These are phyloP conservation scores for Prunus persica DNA, from an alignment of 306 rosid species.

Conservation along the genomic window DNA sequence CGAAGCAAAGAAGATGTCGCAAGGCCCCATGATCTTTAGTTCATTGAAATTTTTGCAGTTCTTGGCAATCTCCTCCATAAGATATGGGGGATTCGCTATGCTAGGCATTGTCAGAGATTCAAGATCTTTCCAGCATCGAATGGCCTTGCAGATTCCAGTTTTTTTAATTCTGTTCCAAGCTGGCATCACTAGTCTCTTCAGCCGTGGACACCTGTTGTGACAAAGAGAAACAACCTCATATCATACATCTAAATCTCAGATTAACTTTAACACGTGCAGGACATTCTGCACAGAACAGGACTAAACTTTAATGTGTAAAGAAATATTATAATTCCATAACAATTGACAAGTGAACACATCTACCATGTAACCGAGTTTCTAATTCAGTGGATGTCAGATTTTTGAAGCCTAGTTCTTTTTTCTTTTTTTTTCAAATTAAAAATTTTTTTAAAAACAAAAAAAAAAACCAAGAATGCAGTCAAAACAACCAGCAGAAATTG, in stretches of 20 bases:
- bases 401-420: too few species aligned
- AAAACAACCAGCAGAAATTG: neutral
- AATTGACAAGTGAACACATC: neutral
- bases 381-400: neutral
- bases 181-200: slow-evolving; percentile 64
- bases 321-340: neutral
- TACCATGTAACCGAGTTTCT: neutral
- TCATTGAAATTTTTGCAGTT: slow-evolving; percentile 64
- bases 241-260: neutral
- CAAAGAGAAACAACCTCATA: slow-evolving; percentile 17
- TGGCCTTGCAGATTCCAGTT: slow-evolving; percentile 75
- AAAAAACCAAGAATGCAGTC: too few species aligned
- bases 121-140: slow-evolving; percentile 58
- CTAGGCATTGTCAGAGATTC: slow-evolving; percentile 79
- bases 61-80: slow-evolving; percentile 55
- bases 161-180: slow-evolving; percentile 85
- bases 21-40: slow-evolving; percentile 86
- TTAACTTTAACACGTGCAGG: neutral
- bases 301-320: neutral
- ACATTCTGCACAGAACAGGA: too few species aligned
- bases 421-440: too few species aligned
- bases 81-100: slow-evolving; percentile 61
- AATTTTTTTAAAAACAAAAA: too few species aligned
- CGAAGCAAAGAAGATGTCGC: slow-evolving; percentile 45
- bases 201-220: slow-evolving; percentile 51